Base-by-base conservation (phyloP, 257 asterid species). In the Salvia miltiorrhiza region DNA sequence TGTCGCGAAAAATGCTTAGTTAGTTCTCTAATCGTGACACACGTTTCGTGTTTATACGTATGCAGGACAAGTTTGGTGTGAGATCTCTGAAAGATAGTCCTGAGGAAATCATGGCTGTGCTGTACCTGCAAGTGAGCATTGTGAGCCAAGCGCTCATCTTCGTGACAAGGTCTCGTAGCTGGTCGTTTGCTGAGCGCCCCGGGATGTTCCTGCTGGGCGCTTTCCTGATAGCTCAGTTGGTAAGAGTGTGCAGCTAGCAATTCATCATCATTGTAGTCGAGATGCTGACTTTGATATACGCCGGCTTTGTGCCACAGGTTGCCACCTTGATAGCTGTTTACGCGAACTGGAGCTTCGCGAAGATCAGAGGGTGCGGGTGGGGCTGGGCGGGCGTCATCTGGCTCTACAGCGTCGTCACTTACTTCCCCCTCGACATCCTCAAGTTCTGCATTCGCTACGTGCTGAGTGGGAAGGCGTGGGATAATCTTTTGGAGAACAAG, bases 321-420 rank as follows among this genome's bases (percentile, higher is more conserved):
- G 98, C 98, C 0, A 92, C 98, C 12, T 69, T 87, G 1, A 86
- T 93, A 49, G 98, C 97, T 5, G 98, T 93, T 4, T 93, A 90
- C 68, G 97, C 98, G 3, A 76, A 88, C 73, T 90, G 97, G 98
- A 73, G 68, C n/a, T 90, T 93, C 54, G 98, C 98, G 17, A 85
- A 85, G 77, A 88, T 93, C 21, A 73, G 77, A 58, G 98, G 98
- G 54, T 82, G 92, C 21, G 98, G 98, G 0, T 90, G 98, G 97
- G 97, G 97, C 40, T 93, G 98, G 98, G 98, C 98, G 0, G 98
- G 98, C 3, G 96, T 90, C 7, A 80, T 90, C 64, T 90, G 98
- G 98, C 80, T 93, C 57, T 93, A 78, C 50, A 93, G 88, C 67
- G 0, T 88, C 13, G 82, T 93, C 54, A 79, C 85, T 19, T 93